Conservation (phyloP, 768 basidiomycete genomes). For the Sporobolomyces roseus region DNA sequence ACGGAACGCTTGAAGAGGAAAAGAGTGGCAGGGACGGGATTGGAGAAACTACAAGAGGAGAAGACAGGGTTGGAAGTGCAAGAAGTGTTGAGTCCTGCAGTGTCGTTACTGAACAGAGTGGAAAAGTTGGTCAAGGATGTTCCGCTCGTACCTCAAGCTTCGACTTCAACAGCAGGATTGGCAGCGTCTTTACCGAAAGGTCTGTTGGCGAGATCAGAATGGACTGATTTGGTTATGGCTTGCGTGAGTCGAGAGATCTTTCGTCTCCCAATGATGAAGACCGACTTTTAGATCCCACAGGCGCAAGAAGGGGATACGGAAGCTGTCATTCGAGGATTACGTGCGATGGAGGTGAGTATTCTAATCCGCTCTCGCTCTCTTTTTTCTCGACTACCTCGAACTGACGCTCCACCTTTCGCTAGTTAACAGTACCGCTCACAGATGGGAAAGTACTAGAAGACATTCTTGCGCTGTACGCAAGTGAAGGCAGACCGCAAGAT, state of each 20-base stretch:
- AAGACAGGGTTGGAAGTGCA: background rate
- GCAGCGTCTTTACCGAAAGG: slow-evolving; percentile 51
- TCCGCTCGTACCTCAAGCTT: background rate
- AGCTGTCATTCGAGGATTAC: slow-evolving; percentile 56
- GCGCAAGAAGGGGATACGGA: slow-evolving; percentile 54
- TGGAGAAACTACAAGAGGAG: no score
- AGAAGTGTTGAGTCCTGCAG: background rate
- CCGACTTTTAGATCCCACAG: slow-evolving; percentile 48
- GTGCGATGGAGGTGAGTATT: slow-evolving; percentile 55
- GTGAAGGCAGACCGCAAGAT: slow-evolving; percentile 53
- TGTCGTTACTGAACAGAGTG: background rate
- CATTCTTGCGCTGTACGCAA: slow-evolving; percentile 57
- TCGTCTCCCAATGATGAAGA: background rate
- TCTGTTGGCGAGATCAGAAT: slow-evolving; percentile 57
- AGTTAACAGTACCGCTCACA: slow-evolving; percentile 54
- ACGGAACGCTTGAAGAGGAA: slow-evolving; percentile 9
- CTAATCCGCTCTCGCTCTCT: background rate
- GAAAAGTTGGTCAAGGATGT: background rate
- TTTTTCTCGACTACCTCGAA: background rate
- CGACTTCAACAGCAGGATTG: slow-evolving; percentile 3
- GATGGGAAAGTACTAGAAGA: slow-evolving; percentile 54
- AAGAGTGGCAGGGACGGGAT: background rate
- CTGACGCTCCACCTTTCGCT: background rate
- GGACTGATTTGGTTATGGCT: slow-evolving; percentile 57
- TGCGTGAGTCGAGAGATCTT: slow-evolving; percentile 51